Base-by-base conservation (phyloP, 176 grass and related monocot genomes). In the Microstegium vimineum region DNA sequence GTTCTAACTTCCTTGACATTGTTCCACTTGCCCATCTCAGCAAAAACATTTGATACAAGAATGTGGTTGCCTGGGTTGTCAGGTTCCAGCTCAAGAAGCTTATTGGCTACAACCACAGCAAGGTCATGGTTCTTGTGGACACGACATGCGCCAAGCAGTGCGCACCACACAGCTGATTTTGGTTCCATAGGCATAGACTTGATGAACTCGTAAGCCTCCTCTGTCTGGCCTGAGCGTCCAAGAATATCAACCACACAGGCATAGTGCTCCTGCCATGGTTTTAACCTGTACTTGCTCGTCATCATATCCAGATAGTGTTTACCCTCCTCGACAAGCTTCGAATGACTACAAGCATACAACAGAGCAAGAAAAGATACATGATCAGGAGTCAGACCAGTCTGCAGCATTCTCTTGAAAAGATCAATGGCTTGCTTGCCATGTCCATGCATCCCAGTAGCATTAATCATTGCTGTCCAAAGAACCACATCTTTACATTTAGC, bases 211-310 rank as follows among this genome's bases (percentile, higher is more conserved):
- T 86, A 94, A 18, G 95, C 92, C 51, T 91, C 92, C 20, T 89
- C 81, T 6, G 81, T 87, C 66, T 41, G 76, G 23, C 92, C 95
- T 62, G 92, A 87, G 35, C 90, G 90, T 11, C 95, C 88, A 75
- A 94, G 89, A 81, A 98, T 89, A 78, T 98, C 92, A 67, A 98
- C 95, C 17, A 91, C 37, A 65, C 86, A 93, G 15, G 92, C 92
- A 65, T 89, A 94, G 38, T 94, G 92, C 31, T 94, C 92, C 31
- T 94, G 88, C 95, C 92, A 98, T 69, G 92, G 92, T 66, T 94
- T 60, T 62, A 94, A 84, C 43, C 75, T 25, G 67, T 91, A 94
- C 1, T 77, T 76, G 59, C 27, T 84, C 36, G 6, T 67, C 95
- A 98, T 98, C 62, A 76, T 91, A 80, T 94, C 78, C 18, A 98